Conservation (phyloP, 768 basidiomycete genomes). For the Kwoniella mangroviensis region DNA sequence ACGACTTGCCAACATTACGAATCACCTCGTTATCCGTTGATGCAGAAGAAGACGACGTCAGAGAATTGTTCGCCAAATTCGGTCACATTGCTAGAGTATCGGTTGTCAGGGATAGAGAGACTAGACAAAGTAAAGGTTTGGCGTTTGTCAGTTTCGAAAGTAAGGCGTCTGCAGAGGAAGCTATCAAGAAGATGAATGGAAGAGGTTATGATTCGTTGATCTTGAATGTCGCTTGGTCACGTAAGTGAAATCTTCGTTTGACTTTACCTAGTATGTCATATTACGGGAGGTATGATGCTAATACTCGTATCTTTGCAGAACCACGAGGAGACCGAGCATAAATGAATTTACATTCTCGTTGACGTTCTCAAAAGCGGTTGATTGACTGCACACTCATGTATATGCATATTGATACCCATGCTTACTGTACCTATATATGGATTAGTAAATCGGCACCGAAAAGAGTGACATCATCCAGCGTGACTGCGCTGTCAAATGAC, state of each 20-base stretch:
- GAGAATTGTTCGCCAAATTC: constrained; percentile 84
- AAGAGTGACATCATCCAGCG: too few relatives aligned
- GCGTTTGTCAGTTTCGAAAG: constrained; percentile 97
- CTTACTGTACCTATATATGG: not conserved
- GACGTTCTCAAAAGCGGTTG: constrained; percentile 11
- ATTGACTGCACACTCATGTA: constrained; percentile 8
- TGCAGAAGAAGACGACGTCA: constrained; percentile 89
- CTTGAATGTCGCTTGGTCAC: constrained; percentile 69
- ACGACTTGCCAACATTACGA: constrained; percentile 93
- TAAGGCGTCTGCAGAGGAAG: constrained; percentile 74
- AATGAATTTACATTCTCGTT: not conserved
- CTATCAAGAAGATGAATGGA: constrained; percentile 89
- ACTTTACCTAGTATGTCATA: not conserved
- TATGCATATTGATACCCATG: constrained; percentile 20
- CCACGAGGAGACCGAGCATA: constrained; percentile 29
- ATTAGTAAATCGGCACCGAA: too few relatives aligned
- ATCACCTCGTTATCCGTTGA: constrained; percentile 97
- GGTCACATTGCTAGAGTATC: constrained; percentile 87
- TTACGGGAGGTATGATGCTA: not conserved
- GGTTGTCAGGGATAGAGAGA: constrained; percentile 92
- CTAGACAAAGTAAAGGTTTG: constrained; percentile 92
- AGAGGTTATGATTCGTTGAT: constrained; percentile 90
- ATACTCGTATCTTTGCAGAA: constrained; percentile 1
- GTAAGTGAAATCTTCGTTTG: constrained; percentile 31
- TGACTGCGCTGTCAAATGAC: too few relatives aligned